A percentile compares a stretch with the other conserved stretches of the same genome.
These are phyloP conservation scores for Xylaria bambusicola DNA, from an alignment of 495 filamentous ascomycete species.

Conservation along the genomic window DNA sequence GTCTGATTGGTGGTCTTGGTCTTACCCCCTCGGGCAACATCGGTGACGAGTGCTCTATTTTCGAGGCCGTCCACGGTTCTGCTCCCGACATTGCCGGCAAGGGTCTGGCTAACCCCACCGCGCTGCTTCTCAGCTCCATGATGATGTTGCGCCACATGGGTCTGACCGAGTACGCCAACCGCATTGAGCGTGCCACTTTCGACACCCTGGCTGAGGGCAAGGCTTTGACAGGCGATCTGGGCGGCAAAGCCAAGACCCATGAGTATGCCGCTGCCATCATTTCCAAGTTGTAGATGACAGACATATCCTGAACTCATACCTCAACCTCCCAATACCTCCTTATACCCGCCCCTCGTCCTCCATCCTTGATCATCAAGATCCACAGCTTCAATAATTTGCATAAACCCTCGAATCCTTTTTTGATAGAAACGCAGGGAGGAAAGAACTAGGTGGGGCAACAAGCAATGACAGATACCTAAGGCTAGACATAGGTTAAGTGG, in stretches of 20 bases:
- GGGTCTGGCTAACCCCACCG: conserved; percentile 92
- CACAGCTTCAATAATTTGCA: conserved; percentile 7
- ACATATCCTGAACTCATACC: conserved; percentile 8
- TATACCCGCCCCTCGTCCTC: not conserved
- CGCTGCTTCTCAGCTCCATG: conserved; percentile 84
- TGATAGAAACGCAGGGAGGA: not conserved
- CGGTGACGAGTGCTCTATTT: conserved; percentile 98
- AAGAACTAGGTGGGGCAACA: not conserved
- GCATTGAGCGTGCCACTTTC: conserved; percentile 93
- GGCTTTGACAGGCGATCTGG: conserved; percentile 91
- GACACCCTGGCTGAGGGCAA: conserved; percentile 93
- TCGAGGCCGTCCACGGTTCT: conserved; percentile 98
- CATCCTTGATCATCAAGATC: conserved; percentile 6
- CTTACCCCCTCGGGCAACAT: conserved; percentile 98
- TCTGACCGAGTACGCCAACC: conserved; percentile 76
- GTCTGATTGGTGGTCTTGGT: conserved; percentile 95
- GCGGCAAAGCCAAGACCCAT: conserved; percentile 88
- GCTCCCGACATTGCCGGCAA: conserved; percentile 98
- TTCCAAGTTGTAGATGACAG: conserved; percentile 63
- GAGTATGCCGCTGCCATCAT: conserved; percentile 93
- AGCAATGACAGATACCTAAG: not conserved
- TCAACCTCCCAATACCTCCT: not conserved
- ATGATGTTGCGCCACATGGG: conserved; percentile 99
- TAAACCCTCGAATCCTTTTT: not conserved
- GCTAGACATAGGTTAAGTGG: conserved; percentile 4